Percentiles rank a stretch among this genome's conserved stretches.
Conservation (phyloP, 495 filamentous ascomycete species). For the Penicillium angulare region DNA sequence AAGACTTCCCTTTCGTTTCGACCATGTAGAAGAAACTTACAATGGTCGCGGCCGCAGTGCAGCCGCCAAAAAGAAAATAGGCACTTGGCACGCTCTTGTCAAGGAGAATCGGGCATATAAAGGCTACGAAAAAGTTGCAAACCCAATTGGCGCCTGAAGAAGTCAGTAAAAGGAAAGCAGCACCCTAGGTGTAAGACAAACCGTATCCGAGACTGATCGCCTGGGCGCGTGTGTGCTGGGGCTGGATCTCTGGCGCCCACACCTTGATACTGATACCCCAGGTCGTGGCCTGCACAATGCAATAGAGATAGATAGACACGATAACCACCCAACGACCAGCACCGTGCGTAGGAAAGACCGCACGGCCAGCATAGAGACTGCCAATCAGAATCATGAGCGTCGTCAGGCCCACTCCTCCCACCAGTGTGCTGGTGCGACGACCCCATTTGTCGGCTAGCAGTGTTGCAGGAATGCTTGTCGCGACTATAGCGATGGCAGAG, state of each 20-base stretch:
- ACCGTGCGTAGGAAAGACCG: conserved; percentile 43
- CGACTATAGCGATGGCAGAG: conserved; percentile 50
- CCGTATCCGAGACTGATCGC: no score
- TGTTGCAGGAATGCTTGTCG: conserved; percentile 48
- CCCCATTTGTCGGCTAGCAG: conserved; percentile 61
- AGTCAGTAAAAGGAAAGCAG: no score
- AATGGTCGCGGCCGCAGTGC: conserved; percentile 44
- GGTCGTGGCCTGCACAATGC: conserved; percentile 40
- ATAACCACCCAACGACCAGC: conserved; percentile 57
- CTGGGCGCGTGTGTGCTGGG: conserved; percentile 51
- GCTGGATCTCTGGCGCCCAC: conserved; percentile 57
- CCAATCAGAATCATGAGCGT: conserved; percentile 51
- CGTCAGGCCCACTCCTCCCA: conserved; percentile 52
- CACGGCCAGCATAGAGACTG: conserved; percentile 46
- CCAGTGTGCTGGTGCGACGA: conserved; percentile 52
- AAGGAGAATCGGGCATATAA: conserved; percentile 62
- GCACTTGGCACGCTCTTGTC: conserved; percentile 53
- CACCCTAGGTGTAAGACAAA: conserved; percentile 44
- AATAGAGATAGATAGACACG: conserved; percentile 46
- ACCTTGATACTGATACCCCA: conserved; percentile 58
- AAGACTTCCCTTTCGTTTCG: conserved; percentile 55
- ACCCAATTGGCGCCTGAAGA: conserved; percentile 53
- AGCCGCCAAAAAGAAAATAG: conserved; percentile 61
- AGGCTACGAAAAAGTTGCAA: conserved; percentile 62
- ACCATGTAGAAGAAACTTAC: conserved; percentile 57